Conservation (phyloP, 192 early-diverging fungal species). For the Phlyctochytrium bullatum region DNA sequence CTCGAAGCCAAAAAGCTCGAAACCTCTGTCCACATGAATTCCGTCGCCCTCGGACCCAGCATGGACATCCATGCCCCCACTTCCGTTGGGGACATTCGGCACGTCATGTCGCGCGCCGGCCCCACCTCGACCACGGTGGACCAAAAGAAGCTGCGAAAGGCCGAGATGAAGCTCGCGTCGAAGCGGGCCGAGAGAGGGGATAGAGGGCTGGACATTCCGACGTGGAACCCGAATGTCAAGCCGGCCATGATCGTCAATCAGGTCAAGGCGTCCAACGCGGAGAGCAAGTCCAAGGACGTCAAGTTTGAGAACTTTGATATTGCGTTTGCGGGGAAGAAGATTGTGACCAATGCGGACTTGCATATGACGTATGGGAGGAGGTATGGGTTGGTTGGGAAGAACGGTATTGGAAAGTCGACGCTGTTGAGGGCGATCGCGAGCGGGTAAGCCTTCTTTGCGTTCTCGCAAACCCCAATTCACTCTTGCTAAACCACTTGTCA, state of each 20-base stretch:
- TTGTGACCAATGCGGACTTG: constrained; percentile 82
- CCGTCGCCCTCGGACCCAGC: constrained; percentile 40
- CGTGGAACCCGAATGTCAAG: constrained; percentile 54
- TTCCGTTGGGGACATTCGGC: constrained; percentile 39
- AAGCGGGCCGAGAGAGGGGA: constrained; percentile 84
- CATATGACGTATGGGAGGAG: constrained; percentile 83
- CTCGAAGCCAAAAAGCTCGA: constrained; percentile 58
- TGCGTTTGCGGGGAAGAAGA: constrained; percentile 85
- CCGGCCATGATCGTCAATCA: constrained; percentile 82
- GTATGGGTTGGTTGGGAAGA: constrained; percentile 95
- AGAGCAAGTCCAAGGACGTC: constrained; percentile 89
- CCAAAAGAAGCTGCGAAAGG: constrained; percentile 79
- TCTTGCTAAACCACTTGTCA: constrained; percentile 22
- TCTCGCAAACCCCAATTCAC: constrained; percentile 52
- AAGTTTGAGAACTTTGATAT: constrained; percentile 98
- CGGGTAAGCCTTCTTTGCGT: constrained; percentile 21
- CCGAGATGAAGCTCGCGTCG: constrained; percentile 85
- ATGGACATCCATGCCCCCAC: constrained; percentile 4
- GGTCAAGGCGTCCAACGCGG: constrained; percentile 75
- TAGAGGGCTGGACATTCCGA: constrained; percentile 62
- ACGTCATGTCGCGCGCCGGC: constrained; percentile 30
- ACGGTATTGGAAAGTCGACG: constrained; percentile 85
- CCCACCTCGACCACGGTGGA: constrained; percentile 42
- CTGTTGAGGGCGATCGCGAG: constrained; percentile 77
- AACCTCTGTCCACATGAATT: constrained; percentile 62